phyloP scores from a whole-genome alignment of 306 rosid species.

The Rosa persica region DNA sequence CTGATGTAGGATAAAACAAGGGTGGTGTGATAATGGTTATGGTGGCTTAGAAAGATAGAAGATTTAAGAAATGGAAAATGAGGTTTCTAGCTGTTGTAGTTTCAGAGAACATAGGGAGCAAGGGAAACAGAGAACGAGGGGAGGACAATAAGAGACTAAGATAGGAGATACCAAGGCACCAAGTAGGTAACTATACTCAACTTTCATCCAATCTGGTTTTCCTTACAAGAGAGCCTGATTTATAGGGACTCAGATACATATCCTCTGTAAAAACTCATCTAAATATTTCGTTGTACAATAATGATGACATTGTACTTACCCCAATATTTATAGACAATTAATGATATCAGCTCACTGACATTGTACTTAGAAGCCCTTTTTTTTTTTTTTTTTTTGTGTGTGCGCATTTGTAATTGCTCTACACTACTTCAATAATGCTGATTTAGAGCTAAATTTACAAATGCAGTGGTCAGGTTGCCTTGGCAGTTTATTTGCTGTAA shows the following conservation, averaged over 20 bases:
- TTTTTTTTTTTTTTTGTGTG: neutral
- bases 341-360: neutral
- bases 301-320: neutral
- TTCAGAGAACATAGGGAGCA: too few species aligned
- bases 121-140: too few species aligned
- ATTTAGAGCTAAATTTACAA: constrained; percentile 21
- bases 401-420: neutral
- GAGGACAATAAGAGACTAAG: neutral
- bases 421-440: constrained; percentile 14
- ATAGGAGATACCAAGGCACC: neutral
- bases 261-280: neutral
- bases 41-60: too few species aligned
- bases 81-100: too few species aligned
- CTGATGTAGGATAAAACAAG: too few species aligned
- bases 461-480: constrained; percentile 88
- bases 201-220: neutral
- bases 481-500: constrained; percentile 80
- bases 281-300: too few species aligned
- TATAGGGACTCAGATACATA: neutral
- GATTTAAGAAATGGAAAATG: too few species aligned
- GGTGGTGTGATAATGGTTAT: too few species aligned
- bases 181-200: neutral
- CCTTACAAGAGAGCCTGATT: neutral
- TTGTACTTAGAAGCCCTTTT: neutral
- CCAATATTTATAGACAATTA: too few species aligned